These are phyloP conservation scores for Kazachstania sp. DNA, from an alignment of 1,139 yeast genomes.

Conservation along the genomic window DNA sequence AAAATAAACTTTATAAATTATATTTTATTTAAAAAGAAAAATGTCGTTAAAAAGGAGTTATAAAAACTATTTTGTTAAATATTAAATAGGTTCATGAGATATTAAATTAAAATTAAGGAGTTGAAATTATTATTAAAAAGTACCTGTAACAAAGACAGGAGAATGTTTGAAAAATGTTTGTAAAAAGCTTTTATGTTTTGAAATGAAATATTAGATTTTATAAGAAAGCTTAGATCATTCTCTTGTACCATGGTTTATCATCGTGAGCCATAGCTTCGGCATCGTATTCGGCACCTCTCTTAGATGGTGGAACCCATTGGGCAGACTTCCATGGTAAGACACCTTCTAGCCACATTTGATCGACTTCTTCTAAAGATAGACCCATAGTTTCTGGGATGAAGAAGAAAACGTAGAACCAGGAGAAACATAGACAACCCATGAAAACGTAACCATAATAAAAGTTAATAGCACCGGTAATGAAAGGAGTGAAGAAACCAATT, in stretches of 20 bases:
- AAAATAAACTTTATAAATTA: neutral
- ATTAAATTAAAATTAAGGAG: conserved; percentile 1
- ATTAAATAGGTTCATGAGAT: conserved; percentile 1
- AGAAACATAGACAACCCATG: conserved; percentile 11
- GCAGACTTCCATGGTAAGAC: conserved; percentile 11
- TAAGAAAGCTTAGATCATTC: conserved; percentile 4
- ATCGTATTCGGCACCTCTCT: conserved; percentile 9
- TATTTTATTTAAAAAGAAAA: neutral
- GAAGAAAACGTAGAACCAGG: conserved; percentile 10
- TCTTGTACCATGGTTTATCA: conserved; percentile 9
- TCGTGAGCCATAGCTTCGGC: conserved; percentile 7
- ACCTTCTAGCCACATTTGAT: conserved; percentile 9
- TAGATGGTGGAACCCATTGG: conserved; percentile 10
- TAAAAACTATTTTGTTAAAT: conserved; percentile 1
- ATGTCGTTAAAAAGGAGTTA: neutral
- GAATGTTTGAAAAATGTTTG: neutral
- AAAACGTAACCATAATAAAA: conserved; percentile 12
- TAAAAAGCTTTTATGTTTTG: neutral
- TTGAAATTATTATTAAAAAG: conserved; percentile 1
- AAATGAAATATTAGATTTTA: conserved; percentile 3
- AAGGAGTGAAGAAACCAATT: conserved; percentile 50
- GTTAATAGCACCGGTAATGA: conserved; percentile 10
- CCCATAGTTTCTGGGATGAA: conserved; percentile 11
- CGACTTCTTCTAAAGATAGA: conserved; percentile 11
- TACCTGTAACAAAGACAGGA: neutral